Percentiles rank a stretch among this genome's conserved stretches.
phyloP scores from a whole-genome alignment of 495 filamentous ascomycete genomes.

The Podospora comata region DNA sequence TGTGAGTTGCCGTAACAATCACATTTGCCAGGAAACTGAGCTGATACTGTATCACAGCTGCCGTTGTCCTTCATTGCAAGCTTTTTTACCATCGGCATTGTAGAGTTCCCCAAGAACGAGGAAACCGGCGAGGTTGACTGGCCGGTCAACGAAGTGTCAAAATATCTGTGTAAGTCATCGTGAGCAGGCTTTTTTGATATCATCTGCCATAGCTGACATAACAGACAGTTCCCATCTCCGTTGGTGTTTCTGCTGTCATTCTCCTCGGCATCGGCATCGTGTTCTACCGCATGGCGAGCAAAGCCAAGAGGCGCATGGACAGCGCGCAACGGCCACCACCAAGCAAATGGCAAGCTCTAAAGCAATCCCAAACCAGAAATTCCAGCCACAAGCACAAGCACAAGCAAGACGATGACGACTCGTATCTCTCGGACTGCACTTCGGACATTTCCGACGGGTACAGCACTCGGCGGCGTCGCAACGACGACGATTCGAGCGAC shows the following conservation, averaged over 20 bases:
- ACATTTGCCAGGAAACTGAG: too few relatives aligned
- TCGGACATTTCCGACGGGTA: slow-evolving; percentile 9
- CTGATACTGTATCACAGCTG: slow-evolving; percentile 12
- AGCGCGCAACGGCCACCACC: background rate
- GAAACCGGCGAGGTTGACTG: slow-evolving; percentile 12
- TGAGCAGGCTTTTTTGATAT: too few relatives aligned
- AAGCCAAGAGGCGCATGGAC: background rate
- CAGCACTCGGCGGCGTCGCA: background rate
- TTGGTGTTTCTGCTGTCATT: slow-evolving; percentile 19
- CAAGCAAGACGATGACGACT: background rate
- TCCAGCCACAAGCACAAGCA: background rate
- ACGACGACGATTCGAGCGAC: background rate
- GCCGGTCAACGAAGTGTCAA: slow-evolving; percentile 11
- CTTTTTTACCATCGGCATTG: slow-evolving; percentile 18
- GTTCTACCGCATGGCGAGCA: slow-evolving; percentile 13
- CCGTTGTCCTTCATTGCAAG: slow-evolving; percentile 24
- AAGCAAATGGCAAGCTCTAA: background rate
- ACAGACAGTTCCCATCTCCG: background rate
- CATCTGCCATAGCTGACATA: background rate
- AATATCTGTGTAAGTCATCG: slow-evolving; percentile 14
- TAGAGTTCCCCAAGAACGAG: slow-evolving; percentile 15
- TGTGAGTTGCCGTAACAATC: slow-evolving; percentile 4
- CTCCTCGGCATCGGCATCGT: slow-evolving; percentile 14
- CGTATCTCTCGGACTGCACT: slow-evolving; percentile 8
- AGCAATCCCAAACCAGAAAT: background rate